phyloP scores from a whole-genome alignment of 2,329 filamentous ascomycete genomes.

The Xenosphaeropsis pyriputrescens region DNA sequence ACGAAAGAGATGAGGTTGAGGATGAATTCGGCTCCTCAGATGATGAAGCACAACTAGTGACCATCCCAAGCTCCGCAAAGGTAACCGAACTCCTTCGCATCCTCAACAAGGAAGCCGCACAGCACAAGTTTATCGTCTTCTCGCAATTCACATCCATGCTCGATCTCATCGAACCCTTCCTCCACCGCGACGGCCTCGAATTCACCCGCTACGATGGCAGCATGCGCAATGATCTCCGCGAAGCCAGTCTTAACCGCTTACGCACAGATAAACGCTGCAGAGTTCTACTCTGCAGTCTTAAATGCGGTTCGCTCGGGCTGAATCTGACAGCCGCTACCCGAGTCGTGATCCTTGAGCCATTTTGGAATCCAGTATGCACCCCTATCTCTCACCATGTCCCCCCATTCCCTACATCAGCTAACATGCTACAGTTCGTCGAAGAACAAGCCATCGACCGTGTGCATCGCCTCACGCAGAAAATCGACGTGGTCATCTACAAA shows the following conservation, averaged over 20 bases:
- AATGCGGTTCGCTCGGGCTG: constrained; percentile 82
- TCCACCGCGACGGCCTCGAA: constrained; percentile 56
- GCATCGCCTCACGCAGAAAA: constrained; percentile 91
- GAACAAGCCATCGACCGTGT: constrained; percentile 98
- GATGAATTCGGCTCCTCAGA: constrained; percentile 19
- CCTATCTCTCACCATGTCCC: constrained; percentile 3
- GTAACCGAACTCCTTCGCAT: constrained; percentile 76
- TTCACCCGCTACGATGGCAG: constrained; percentile 87
- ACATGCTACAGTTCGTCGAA: constrained; percentile 64
- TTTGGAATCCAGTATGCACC: constrained; percentile 66
- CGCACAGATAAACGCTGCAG: constrained; percentile 62
- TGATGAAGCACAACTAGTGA: constrained; percentile 27
- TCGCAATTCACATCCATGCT: constrained; percentile 98
- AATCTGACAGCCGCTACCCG: constrained; percentile 89
- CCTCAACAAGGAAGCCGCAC: constrained; percentile 58
- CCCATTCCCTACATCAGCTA: neutral
- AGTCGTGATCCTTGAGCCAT: constrained; percentile 91
- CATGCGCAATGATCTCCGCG: constrained; percentile 87
- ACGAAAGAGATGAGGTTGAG: constrained; percentile 20
- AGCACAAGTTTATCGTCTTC: constrained; percentile 97
- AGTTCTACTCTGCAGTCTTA: constrained; percentile 81
- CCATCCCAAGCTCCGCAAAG: constrained; percentile 56
- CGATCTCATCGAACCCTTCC: constrained; percentile 85
- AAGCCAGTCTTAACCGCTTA: constrained; percentile 67
- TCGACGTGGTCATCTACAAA: constrained; percentile 91